Conservation (phyloP, 306 rosid genomes). For the Glycyrrhiza uralensis region DNA sequence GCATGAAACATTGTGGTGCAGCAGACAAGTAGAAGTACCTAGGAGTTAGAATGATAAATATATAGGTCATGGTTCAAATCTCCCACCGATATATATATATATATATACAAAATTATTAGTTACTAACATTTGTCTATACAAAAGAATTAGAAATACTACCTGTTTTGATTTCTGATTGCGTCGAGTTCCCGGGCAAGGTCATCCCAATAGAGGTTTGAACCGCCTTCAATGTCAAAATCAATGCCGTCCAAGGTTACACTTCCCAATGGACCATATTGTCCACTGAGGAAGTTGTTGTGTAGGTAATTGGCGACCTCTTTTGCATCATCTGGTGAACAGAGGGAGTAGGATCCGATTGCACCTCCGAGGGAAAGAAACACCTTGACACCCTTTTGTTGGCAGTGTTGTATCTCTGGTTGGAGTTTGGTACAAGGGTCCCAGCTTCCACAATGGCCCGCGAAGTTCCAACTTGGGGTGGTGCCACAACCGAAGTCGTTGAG, state of each 20-base stretch:
- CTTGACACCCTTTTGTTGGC: slow-evolving; percentile 42
- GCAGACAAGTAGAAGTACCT: slow-evolving; percentile 31
- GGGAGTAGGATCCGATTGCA: background rate
- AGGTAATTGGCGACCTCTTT: slow-evolving; percentile 30
- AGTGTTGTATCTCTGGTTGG: background rate
- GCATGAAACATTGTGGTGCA: slow-evolving; percentile 53
- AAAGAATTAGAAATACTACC: too few relatives aligned
- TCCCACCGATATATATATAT: too few relatives aligned
- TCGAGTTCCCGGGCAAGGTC: slow-evolving; percentile 32
- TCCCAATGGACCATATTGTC: slow-evolving; percentile 37
- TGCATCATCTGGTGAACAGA: slow-evolving; percentile 35
- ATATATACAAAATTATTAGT: too few relatives aligned
- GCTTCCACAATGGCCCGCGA: slow-evolving; percentile 1
- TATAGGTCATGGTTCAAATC: too few relatives aligned
- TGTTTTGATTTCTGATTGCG: background rate
- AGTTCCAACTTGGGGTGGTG: background rate
- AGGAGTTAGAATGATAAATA: too few relatives aligned
- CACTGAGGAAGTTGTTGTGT: slow-evolving; percentile 45
- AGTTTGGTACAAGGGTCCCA: background rate
- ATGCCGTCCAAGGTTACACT: slow-evolving; percentile 49
- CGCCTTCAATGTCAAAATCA: slow-evolving; percentile 42
- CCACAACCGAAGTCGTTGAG: slow-evolving; percentile 33
- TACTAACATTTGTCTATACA: too few relatives aligned
- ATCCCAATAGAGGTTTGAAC: slow-evolving; percentile 26
- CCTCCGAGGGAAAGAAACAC: slow-evolving; percentile 65